Conservation (phyloP, 345 rosid species). For the Camelina laxa region DNA sequence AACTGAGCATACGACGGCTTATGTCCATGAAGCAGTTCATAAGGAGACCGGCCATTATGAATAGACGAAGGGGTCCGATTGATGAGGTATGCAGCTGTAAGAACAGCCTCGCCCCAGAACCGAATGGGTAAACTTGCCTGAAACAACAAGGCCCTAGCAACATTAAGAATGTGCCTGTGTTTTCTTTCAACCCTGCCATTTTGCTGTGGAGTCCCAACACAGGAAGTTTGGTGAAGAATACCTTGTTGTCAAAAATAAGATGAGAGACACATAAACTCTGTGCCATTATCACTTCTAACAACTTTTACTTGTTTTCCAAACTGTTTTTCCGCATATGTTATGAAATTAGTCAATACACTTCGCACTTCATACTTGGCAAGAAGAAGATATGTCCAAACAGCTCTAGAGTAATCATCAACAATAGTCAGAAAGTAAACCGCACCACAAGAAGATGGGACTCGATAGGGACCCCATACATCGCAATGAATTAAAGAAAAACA, state of each 20-base stretch:
- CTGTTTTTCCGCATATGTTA: not conserved
- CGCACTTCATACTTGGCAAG: not conserved
- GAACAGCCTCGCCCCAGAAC: not conserved
- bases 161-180: too few relatives aligned
- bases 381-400: too few relatives aligned
- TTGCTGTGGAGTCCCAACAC: not conserved
- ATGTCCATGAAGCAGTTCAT: fast-evolving
- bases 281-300: not conserved
- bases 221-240: not conserved
- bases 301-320: not conserved
- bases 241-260: not conserved
- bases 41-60: not conserved
- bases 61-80: not conserved
- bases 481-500: not conserved
- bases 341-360: not conserved
- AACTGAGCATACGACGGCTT: not conserved
- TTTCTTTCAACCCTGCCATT: not conserved
- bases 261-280: not conserved
- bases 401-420: too few relatives aligned
- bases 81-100: not conserved
- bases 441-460: too few relatives aligned
- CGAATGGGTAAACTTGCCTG: not conserved
- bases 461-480: not conserved
- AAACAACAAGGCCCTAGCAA: not conserved
- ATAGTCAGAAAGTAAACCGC: too few relatives aligned